Evolutionary conservation across 805 yeast genomes (phyloP).

Genomic region (Saccharomycopsis babjevae): DNA sequence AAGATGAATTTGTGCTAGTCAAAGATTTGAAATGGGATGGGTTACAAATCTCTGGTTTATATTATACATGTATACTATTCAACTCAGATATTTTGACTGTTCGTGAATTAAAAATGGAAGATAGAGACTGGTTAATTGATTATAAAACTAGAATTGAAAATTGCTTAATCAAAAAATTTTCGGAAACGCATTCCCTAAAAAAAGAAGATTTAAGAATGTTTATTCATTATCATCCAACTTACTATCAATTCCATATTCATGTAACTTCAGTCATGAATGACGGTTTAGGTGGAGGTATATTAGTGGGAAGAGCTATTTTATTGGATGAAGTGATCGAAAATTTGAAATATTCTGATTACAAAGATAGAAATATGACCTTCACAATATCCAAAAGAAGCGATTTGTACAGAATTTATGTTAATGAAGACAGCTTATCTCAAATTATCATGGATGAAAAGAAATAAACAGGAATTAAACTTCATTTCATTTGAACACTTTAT

Average conservation of each 20-base stretch:
- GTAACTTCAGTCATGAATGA: slow-evolving; percentile 65
- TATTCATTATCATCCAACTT: slow-evolving; percentile 91
- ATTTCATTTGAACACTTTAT: too few species aligned
- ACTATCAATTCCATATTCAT: slow-evolving; percentile 92
- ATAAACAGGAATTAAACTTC: background rate
- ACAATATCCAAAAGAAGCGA: background rate
- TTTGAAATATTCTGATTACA: slow-evolving; percentile 27
- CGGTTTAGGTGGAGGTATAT: slow-evolving; percentile 57
- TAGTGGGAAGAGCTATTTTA: slow-evolving; percentile 71
- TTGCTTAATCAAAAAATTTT: slow-evolving; percentile 36
- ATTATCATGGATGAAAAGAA: background rate
- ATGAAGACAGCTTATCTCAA: background rate
- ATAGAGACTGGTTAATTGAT: slow-evolving; percentile 46
- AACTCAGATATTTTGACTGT: slow-evolving; percentile 60
- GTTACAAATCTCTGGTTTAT: slow-evolving; percentile 53
- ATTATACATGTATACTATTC: slow-evolving; percentile 67
- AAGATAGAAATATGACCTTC: background rate
- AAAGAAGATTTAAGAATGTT: slow-evolving; percentile 60
- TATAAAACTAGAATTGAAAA: slow-evolving; percentile 36
- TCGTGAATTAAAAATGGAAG: slow-evolving; percentile 58
- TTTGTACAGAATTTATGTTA: background rate
- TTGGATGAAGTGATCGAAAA: slow-evolving; percentile 76
- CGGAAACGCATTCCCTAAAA: slow-evolving; percentile 29
- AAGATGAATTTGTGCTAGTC: slow-evolving; percentile 55
- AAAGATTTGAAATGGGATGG: slow-evolving; percentile 99